Evolutionary conservation across 495 filamentous ascomycete species (phyloP).

Genomic region (Aspergillus coremiiformis): DNA sequence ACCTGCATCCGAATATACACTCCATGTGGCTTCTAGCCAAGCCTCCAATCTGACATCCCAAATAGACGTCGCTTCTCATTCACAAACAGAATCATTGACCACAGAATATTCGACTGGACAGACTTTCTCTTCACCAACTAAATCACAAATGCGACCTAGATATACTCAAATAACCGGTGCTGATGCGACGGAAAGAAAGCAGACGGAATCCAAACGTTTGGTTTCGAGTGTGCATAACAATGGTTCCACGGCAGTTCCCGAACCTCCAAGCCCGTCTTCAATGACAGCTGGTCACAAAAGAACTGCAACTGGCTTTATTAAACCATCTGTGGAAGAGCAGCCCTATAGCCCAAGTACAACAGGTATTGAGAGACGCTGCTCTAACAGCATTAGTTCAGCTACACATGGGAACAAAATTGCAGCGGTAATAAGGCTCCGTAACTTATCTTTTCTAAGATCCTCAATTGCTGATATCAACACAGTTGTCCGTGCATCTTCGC

Average conservation of each 20-base stretch:
- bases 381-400: conserved; percentile 59
- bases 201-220: not conserved
- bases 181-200: not conserved
- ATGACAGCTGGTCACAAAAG: conserved; percentile 44
- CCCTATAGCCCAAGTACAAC: conserved; percentile 23
- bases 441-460: not conserved
- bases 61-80: not conserved
- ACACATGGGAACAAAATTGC: conserved; percentile 59
- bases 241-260: not conserved
- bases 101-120: not conserved
- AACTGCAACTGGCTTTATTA: conserved; percentile 58
- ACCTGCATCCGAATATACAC: not conserved
- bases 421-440: conserved; percentile 49
- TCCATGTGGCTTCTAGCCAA: not conserved
- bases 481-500: conserved; percentile 71
- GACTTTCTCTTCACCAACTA: not conserved
- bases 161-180: not conserved
- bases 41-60: not conserved
- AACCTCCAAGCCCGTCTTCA: not conserved
- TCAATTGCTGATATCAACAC: conserved; percentile 17
- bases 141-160: not conserved
- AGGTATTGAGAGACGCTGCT: conserved; percentile 40
- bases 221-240: not conserved
- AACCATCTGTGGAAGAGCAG: conserved; percentile 36
- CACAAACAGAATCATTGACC: not conserved